These are phyloP conservation scores for Heliamphora exappendiculata DNA, from an alignment of 148 eudicot genomes.

Conservation along the genomic window DNA sequence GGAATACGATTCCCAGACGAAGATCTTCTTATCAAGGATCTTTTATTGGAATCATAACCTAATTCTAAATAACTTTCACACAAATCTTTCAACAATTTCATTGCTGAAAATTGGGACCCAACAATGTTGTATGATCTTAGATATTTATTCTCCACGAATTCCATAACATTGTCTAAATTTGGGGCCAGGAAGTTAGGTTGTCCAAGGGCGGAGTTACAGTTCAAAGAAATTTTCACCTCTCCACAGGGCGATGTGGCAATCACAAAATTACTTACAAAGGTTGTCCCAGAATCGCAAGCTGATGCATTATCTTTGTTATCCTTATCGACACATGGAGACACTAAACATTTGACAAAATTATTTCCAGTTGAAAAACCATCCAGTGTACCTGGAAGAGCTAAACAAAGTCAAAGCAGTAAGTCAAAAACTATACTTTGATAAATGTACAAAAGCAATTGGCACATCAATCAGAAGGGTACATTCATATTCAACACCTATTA, in stretches of 20 bases:
- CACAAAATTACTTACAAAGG: constrained; percentile 17
- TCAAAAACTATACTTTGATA: not conserved
- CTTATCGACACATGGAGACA: constrained; percentile 11
- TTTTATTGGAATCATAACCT: constrained; percentile 11
- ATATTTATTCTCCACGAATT: constrained; percentile 35
- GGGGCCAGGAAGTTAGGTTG: constrained; percentile 10
- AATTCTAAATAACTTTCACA: constrained; percentile 25
- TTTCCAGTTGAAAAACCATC: constrained; percentile 31
- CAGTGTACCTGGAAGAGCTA: constrained; percentile 20
- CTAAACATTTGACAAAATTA: constrained; percentile 8
- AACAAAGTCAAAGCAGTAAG: constrained; percentile 7
- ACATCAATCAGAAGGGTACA: not conserved
- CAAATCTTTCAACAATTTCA: constrained; percentile 27
- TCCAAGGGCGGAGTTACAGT: constrained; percentile 14
- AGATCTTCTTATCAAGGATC: constrained; percentile 12
- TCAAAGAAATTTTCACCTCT: constrained; percentile 32
- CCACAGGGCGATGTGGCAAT: constrained; percentile 38
- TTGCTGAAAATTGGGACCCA: constrained; percentile 25
- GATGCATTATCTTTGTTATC: constrained; percentile 18
- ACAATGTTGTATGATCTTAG: constrained; percentile 23
- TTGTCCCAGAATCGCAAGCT: constrained; percentile 12
- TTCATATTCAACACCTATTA: too few relatives aligned
- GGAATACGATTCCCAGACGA: constrained; percentile 13
- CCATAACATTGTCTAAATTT: constrained; percentile 27
- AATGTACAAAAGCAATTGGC: not conserved